Base-by-base conservation (phyloP, 257 asterid species). In the Catharanthus roseus region DNA sequence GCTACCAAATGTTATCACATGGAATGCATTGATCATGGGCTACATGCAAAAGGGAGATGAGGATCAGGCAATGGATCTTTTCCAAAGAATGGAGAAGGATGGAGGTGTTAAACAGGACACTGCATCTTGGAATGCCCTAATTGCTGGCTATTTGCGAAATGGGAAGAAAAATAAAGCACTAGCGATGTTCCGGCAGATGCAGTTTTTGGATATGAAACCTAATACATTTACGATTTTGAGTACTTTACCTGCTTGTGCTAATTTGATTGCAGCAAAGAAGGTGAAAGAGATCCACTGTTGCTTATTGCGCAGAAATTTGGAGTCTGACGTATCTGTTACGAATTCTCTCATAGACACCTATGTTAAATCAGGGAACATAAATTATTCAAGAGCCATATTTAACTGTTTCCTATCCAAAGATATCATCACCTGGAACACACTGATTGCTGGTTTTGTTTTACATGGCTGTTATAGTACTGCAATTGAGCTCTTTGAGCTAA, bases 121-220 rank as follows among this genome's bases (percentile, higher is more conserved):
- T 50, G 92, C 96, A 42, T 82, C 97, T 19, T 92, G 97, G 97
- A 92, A 92, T 36, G 82, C 95, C 75, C 87, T 92, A 70, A 85
- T 92, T 58, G 85, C 93, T 49, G 96, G 97, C 24, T 85, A 76
- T 61, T 64, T 85, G 84, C 81, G 86, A 72, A 82, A 76, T 55
- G 96, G 91, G 31, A 73, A 81, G 79, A 84, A 79, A 74, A 82
- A 89, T 57, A 84, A 84, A 80, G 96, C 93, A 23, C 73, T 88
- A 75, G 70, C 78, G 36, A 73, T 89, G 21, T 89, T 88, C 63
- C 77, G 90, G 61, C 81, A 85, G 70, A 92, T 92, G 98, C 93
- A 88, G 65, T 75, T 85, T 69, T 68, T 55, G 56, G 77, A 79
- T 62, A 56, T 87, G 51, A 85, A 85, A 72, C 97, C 97, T 19